These are phyloP conservation scores for Capsicum pubescens DNA, from an alignment of 257 asterid genomes.

Conservation along the genomic window DNA sequence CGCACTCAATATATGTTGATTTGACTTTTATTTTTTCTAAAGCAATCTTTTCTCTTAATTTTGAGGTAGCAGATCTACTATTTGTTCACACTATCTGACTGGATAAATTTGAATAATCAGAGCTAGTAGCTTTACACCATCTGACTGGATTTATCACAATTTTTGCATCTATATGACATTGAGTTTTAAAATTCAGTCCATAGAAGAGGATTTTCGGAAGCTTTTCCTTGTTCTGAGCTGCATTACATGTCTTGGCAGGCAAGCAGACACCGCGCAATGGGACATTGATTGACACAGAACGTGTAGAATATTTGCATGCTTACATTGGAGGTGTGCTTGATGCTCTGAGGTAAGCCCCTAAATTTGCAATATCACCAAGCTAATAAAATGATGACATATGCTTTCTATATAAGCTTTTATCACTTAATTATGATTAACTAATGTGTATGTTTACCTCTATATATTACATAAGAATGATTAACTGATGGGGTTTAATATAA, in stretches of 20 bases:
- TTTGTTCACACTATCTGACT: background rate
- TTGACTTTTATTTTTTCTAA: background rate
- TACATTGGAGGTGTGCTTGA: conserved; percentile 40
- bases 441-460: background rate
- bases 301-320: conserved; percentile 33
- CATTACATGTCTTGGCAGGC: conserved; percentile 29
- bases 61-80: background rate
- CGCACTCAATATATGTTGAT: background rate
- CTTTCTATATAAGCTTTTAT: background rate
- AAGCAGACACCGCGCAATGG: background rate
- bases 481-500: background rate
- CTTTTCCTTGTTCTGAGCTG: background rate
- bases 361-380: background rate
- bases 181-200: background rate
- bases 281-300: conserved; percentile 29
- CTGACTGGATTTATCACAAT: background rate
- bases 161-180: background rate
- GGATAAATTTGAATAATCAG: background rate
- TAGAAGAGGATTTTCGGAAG: background rate
- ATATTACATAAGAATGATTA: too few species aligned
- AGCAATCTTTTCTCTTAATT: background rate
- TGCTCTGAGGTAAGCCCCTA: conserved; percentile 38
- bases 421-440: too few species aligned
- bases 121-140: background rate
- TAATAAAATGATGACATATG: background rate